A percentile compares a stretch with the other conserved stretches of the same genome.
Evolutionary conservation across 106 monocot species (phyloP).

Genomic region (Alisma plantagoaquatica): DNA sequence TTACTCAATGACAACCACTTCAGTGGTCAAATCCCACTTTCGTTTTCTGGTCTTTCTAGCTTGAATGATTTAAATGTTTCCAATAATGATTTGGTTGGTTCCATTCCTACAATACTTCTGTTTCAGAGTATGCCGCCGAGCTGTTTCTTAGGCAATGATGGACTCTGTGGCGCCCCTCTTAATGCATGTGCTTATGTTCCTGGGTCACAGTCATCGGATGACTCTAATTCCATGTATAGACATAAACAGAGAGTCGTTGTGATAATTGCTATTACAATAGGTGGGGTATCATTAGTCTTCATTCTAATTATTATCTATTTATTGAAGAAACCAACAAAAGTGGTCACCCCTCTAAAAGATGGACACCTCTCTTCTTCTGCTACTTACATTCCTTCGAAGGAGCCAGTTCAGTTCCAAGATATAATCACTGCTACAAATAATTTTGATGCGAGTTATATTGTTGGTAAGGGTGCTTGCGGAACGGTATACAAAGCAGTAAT

Average conservation of each 20-base stretch:
- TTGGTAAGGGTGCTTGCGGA: slow-evolving; percentile 85
- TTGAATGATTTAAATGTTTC: slow-evolving; percentile 75
- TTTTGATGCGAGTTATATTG: slow-evolving; percentile 67
- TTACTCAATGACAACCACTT: slow-evolving; percentile 76
- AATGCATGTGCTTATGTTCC: slow-evolving; percentile 29
- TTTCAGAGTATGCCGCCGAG: slow-evolving; percentile 56
- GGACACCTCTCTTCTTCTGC: slow-evolving; percentile 18
- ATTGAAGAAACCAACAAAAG: slow-evolving; percentile 54
- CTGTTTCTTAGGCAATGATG: slow-evolving; percentile 70
- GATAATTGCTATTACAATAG: slow-evolving; percentile 50
- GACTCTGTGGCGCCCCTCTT: slow-evolving; percentile 79
- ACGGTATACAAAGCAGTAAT: slow-evolving; percentile 78
- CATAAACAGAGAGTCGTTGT: slow-evolving; percentile 41
- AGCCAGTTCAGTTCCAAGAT: slow-evolving; percentile 58
- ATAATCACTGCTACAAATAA: slow-evolving; percentile 73
- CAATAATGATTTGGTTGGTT: slow-evolving; percentile 75
- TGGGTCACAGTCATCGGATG: slow-evolving; percentile 8
- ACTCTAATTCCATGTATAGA: slow-evolving; percentile 5
- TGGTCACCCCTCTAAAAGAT: slow-evolving; percentile 50
- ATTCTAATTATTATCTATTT: slow-evolving; percentile 60
- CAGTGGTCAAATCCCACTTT: slow-evolving; percentile 68
- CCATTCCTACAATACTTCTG: slow-evolving; percentile 43
- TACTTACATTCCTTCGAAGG: slow-evolving; percentile 40
- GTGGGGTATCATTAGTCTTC: slow-evolving; percentile 75
- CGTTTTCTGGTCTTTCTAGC: slow-evolving; percentile 66